Base-by-base conservation (phyloP, 2,329 filamentous ascomycete species). In the Pseudogymnoascus sp. region DNA sequence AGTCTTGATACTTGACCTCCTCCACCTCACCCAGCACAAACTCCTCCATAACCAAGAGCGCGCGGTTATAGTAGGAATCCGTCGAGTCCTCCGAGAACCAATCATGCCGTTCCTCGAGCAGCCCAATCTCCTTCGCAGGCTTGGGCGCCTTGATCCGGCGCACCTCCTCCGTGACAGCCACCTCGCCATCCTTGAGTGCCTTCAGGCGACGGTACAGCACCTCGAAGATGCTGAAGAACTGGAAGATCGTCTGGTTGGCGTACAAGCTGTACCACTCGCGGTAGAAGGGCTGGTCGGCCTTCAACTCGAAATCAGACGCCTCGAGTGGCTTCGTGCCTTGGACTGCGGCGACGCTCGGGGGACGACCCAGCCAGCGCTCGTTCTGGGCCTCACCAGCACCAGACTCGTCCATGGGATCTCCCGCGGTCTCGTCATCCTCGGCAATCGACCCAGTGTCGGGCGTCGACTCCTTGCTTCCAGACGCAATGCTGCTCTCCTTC, bases 141-240 rank as follows among this genome's bases (percentile, higher is more conserved):
- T 95, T 96, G 62, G 83, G 80, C 57, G 85, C 81, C 70, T 85
- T 87, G 47, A 90, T 85, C 18, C 90, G 87, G 25, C 81, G 78
- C 38, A 97, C 87, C 68, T 90, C 87, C 67, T 86, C 82, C 57
- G 83, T 80, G 8, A 95, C 92, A 47, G 86, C 83, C 2, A 82
- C 80, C 68, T 89, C 88, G 70, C 87, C 87, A 62, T 87, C 80
- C 77, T 97, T 97, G 73, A 97, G 85, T 63, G 89, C 88, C 64
- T 88, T 80, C 12, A 99, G 80, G 39, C 94, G 86, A 69, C 86
- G 84, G 75, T 96, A 97, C 4, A 99, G 78, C n/a, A 88, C 89
- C 71, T 96, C 86, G 72, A 99, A 94, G 64, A 96, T 87, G 67
- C 88, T 90, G 77, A 99, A 89, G 80, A 99, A 97, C 74, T 94